Evolutionary conservation across 1,139 yeast species (phyloP).

Genomic region (Meyerozyma smithsonii): DNA sequence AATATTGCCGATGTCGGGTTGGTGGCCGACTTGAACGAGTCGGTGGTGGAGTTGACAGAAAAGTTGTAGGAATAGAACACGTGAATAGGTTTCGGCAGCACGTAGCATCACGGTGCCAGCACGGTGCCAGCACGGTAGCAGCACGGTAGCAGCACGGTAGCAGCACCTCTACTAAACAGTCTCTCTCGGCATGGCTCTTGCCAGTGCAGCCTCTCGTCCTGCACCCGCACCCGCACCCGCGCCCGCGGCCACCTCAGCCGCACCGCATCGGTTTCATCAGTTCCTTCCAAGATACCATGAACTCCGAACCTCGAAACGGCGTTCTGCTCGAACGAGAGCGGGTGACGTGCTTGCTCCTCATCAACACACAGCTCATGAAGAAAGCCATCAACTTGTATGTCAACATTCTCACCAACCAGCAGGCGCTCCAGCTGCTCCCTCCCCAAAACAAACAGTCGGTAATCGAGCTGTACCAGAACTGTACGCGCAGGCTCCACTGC

Average conservation of each 20-base stretch:
- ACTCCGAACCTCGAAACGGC: conserved; percentile 6
- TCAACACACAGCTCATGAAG: conserved; percentile 49
- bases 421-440: conserved; percentile 30
- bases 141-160: too few species aligned
- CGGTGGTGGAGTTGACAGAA: conserved; percentile 81
- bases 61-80: conserved; percentile 47
- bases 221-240: background rate
- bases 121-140: too few species aligned
- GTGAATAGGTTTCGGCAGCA: too few species aligned
- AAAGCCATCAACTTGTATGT: conserved; percentile 40
- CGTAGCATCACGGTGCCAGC: too few species aligned
- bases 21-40: conserved; percentile 82
- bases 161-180: too few species aligned
- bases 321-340: conserved; percentile 36
- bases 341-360: conserved; percentile 47
- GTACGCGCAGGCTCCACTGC: conserved; percentile 49
- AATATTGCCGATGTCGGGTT: conserved; percentile 86
- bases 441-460: conserved; percentile 34
- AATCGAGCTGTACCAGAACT: conserved; percentile 46
- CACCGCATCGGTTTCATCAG: background rate
- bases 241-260: background rate
- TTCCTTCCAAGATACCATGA: background rate
- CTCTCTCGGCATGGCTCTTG: background rate
- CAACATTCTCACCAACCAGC: conserved; percentile 32
- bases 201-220: too few species aligned